Evolutionary conservation across 768 basidiomycete genomes (phyloP).

Genomic region (Bullera alba): DNA sequence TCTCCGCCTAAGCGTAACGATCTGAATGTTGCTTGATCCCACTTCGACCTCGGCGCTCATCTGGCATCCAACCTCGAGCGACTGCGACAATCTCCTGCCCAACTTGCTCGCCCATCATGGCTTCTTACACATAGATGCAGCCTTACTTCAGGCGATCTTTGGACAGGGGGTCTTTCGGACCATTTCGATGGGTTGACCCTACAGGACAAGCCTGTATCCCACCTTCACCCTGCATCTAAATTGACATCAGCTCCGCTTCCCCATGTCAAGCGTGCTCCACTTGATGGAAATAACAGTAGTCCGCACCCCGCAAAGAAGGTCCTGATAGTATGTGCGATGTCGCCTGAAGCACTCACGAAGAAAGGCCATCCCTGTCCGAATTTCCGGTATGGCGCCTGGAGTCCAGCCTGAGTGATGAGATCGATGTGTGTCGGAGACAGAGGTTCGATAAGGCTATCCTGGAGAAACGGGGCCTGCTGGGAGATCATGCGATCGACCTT

Average conservation of each 20-base stretch:
- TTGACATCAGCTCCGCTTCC: not conserved
- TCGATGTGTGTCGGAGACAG: constrained; percentile 7
- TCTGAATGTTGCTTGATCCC: too few species aligned
- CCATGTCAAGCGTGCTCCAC: not conserved
- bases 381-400: constrained; percentile 6
- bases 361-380: constrained; percentile 16
- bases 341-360: constrained; percentile 5
- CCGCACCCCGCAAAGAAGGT: too few species aligned
- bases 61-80: too few species aligned
- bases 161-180: too few species aligned
- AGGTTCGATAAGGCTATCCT: not conserved
- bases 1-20: too few species aligned
- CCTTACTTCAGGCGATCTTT: too few species aligned
- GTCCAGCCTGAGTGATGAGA: constrained; percentile 8
- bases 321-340: not conserved
- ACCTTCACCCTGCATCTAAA: constrained; percentile 2
- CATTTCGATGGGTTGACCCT: not conserved
- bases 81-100: too few species aligned
- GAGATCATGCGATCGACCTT: constrained; percentile 9
- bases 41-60: too few species aligned
- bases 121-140: too few species aligned
- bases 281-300: too few species aligned
- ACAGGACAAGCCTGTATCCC: not conserved
- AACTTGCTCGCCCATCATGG: too few species aligned
- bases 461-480: constrained; percentile 7